phyloP scores from a whole-genome alignment of 2,329 filamentous ascomycete species.

The Diaporthe citrichinensis region DNA sequence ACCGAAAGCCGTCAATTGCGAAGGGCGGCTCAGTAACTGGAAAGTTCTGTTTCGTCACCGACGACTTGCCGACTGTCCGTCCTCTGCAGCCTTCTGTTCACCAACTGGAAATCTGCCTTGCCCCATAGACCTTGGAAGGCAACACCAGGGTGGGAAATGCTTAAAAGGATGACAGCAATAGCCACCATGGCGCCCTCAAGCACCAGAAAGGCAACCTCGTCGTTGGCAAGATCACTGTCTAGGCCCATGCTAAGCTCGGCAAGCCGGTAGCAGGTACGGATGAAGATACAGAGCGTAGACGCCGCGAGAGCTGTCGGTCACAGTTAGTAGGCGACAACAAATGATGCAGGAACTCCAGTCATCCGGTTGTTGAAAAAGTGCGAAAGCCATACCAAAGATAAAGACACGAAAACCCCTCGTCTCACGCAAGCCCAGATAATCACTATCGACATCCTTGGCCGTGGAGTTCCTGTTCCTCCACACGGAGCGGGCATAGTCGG shows the following conservation, averaged over 20 bases:
- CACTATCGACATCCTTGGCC: conserved; percentile 5
- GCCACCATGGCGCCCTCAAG: conserved; percentile 61
- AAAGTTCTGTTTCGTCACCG: no score
- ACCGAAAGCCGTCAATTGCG: no score
- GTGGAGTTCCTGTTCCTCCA: conserved; percentile 6
- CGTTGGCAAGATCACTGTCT: conserved; percentile 60
- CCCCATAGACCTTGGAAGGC: neutral
- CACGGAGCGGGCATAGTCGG: conserved; percentile 11
- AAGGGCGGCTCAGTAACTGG: no score
- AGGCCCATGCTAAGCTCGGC: conserved; percentile 69
- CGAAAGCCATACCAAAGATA: neutral
- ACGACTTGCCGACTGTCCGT: neutral
- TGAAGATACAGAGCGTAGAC: conserved; percentile 60
- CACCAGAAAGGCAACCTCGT: conserved; percentile 58
- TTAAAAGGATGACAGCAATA: conserved; percentile 54
- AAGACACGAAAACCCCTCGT: conserved; percentile 4
- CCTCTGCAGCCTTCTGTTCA: neutral
- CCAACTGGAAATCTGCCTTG: neutral
- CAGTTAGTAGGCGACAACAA: neutral
- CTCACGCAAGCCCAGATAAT: neutral
- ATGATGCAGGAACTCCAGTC: neutral
- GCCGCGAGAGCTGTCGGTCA: conserved; percentile 47
- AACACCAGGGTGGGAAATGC: neutral
- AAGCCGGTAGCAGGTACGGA: conserved; percentile 68
- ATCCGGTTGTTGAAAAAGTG: no score